These are phyloP conservation scores for Verticillium zaregamsianum DNA, from an alignment of 2,329 filamentous ascomycete species.

Conservation along the genomic window DNA sequence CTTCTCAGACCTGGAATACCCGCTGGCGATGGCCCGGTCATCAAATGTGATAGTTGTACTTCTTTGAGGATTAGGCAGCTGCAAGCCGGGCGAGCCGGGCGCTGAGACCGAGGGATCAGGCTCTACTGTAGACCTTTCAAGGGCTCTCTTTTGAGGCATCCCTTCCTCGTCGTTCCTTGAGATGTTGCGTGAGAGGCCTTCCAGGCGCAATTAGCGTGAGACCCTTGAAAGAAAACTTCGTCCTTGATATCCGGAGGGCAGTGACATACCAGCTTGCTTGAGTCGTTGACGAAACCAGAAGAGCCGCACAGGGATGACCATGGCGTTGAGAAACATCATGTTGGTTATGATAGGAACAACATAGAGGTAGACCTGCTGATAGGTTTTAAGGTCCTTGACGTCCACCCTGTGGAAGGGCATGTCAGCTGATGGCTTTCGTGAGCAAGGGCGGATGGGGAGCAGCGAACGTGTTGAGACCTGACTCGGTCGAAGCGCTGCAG, in stretches of 20 bases:
- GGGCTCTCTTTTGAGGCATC: neutral
- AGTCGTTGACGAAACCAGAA: constrained; percentile 39
- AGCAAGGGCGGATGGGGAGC: neutral
- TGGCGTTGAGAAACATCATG: constrained; percentile 42
- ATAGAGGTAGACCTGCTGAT: constrained; percentile 49
- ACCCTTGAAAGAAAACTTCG: too few species aligned
- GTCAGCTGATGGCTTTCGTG: neutral
- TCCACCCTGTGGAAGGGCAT: constrained; percentile 33
- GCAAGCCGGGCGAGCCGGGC: too few species aligned
- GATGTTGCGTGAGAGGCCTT: neutral
- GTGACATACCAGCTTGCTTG: constrained; percentile 27
- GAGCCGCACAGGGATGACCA: constrained; percentile 42
- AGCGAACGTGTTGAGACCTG: constrained; percentile 44
- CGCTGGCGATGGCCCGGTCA: neutral
- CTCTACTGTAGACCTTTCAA: neutral
- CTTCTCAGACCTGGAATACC: neutral
- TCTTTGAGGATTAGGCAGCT: neutral
- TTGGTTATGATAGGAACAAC: constrained; percentile 44
- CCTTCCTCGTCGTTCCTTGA: neutral
- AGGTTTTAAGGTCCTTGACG: constrained; percentile 41
- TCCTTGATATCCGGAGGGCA: neutral
- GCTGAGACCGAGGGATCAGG: too few species aligned
- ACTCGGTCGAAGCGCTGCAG: constrained; percentile 43
- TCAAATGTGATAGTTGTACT: neutral
- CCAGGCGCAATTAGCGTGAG: neutral